A percentile compares a stretch with the other conserved stretches of the same genome.
phyloP scores from a whole-genome alignment of 2,329 filamentous ascomycete species.

The Penicillium expansum region DNA sequence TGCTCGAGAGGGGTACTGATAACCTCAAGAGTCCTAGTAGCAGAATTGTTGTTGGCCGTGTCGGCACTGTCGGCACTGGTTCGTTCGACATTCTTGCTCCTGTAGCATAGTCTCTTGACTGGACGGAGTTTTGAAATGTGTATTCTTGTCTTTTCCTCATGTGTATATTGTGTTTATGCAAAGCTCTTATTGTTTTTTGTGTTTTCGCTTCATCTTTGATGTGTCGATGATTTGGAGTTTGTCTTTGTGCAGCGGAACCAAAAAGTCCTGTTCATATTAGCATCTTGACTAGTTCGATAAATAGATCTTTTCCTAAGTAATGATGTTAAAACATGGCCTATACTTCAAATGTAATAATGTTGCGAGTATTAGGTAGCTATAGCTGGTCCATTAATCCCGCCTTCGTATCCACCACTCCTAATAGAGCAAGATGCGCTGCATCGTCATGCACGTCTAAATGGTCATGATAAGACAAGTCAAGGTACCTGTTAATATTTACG shows the following conservation, averaged over 20 bases:
- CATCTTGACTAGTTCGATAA: conserved; percentile 25
- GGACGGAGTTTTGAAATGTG: conserved; percentile 18
- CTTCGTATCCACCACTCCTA: no score
- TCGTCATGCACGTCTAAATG: no score
- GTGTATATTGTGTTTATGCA: conserved; percentile 28
- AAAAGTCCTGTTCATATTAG: conserved; percentile 36
- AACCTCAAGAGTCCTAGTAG: conserved; percentile 81
- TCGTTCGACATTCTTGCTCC: conserved; percentile 78
- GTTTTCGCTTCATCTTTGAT: conserved; percentile 26
- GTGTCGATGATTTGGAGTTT: conserved; percentile 41
- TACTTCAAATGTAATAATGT: no score
- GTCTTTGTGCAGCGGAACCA: conserved; percentile 35
- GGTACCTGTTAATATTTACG: no score
- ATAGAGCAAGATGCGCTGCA: no score
- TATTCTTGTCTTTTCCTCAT: conserved; percentile 20
- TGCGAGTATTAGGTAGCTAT: no score
- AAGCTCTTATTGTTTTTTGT: conserved; percentile 13
- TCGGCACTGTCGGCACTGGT: conserved; percentile 83
- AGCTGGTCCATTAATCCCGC: no score
- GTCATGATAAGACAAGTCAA: no score
- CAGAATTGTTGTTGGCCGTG: conserved; percentile 79
- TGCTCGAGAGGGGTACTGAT: conserved; percentile 86
- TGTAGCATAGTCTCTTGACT: conserved; percentile 37
- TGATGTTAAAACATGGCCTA: not conserved
- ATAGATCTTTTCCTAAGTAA: conserved; percentile 19